phyloP scores from a whole-genome alignment of 106 monocot genomes.

The Triglochin maritima region DNA sequence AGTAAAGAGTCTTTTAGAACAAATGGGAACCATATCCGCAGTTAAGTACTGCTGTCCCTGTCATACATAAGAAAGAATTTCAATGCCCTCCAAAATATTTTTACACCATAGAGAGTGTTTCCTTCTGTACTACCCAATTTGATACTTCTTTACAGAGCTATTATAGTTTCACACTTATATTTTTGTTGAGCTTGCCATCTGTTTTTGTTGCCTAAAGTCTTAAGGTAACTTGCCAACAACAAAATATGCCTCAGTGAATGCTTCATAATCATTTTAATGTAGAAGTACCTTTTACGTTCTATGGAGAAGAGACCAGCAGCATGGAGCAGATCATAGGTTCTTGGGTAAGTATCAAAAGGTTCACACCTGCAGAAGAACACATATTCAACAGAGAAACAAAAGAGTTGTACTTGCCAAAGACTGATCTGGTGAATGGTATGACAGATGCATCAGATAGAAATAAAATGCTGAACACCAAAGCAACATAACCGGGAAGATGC shows the following conservation, averaged over 20 bases:
- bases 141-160: too few species aligned
- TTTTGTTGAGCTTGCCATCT: too few species aligned
- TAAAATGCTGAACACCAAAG: too few species aligned
- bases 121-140: too few species aligned
- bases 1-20: neutral
- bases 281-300: slow-evolving; percentile 56
- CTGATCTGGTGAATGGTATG: too few species aligned
- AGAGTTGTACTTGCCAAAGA: neutral
- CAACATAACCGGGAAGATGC: too few species aligned
- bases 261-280: neutral
- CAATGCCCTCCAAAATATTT: neutral
- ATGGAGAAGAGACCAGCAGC: slow-evolving; percentile 61
- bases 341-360: slow-evolving; percentile 91
- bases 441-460: too few species aligned
- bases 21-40: neutral
- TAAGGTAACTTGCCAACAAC: too few species aligned
- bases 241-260: too few species aligned
- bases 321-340: slow-evolving; percentile 76
- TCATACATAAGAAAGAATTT: neutral
- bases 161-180: too few species aligned
- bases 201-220: too few species aligned
- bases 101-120: too few species aligned
- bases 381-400: neutral
- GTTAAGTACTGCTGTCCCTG: neutral
- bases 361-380: slow-evolving; percentile 54